Conservation (phyloP, 495 filamentous ascomycete genomes). For the Xylaria grammica region DNA sequence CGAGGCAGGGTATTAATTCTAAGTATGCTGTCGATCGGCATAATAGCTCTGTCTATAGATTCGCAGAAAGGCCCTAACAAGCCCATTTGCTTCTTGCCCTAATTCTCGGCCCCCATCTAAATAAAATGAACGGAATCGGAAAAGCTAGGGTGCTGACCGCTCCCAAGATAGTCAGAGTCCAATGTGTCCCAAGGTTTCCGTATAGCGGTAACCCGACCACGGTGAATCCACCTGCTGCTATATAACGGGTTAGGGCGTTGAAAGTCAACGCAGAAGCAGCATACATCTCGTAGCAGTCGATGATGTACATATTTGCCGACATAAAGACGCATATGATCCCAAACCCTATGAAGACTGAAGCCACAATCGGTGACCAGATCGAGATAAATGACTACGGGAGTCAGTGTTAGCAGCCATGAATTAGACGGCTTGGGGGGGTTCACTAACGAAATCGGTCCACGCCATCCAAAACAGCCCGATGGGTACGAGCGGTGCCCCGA, state of each 20-base stretch:
- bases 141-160: slow-evolving; percentile 55
- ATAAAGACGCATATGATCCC: slow-evolving; percentile 69
- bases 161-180: slow-evolving; percentile 61
- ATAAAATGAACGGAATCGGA: slow-evolving; percentile 61
- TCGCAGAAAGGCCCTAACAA: too few species aligned
- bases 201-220: slow-evolving; percentile 41
- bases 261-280: slow-evolving; percentile 67
- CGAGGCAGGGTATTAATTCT: too few species aligned
- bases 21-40: too few species aligned
- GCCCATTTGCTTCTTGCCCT: slow-evolving; percentile 54
- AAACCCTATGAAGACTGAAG: slow-evolving; percentile 58
- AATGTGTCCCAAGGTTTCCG: slow-evolving; percentile 59
- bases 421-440: neutral
- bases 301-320: slow-evolving; percentile 66
- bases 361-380: slow-evolving; percentile 58
- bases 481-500: slow-evolving; percentile 55
- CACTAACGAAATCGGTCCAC: slow-evolving; percentile 50
- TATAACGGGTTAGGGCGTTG: slow-evolving; percentile 38
- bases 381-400: slow-evolving; percentile 44
- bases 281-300: slow-evolving; percentile 70
- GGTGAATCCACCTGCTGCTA: slow-evolving; percentile 42
- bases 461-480: slow-evolving; percentile 64
- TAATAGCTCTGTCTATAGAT: too few species aligned
- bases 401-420: neutral
- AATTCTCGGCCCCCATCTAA: slow-evolving; percentile 53